A percentile compares a stretch with the other conserved stretches of the same genome.
Conservation (phyloP, 169 alveolate species). For the Eimeria maxima region DNA sequence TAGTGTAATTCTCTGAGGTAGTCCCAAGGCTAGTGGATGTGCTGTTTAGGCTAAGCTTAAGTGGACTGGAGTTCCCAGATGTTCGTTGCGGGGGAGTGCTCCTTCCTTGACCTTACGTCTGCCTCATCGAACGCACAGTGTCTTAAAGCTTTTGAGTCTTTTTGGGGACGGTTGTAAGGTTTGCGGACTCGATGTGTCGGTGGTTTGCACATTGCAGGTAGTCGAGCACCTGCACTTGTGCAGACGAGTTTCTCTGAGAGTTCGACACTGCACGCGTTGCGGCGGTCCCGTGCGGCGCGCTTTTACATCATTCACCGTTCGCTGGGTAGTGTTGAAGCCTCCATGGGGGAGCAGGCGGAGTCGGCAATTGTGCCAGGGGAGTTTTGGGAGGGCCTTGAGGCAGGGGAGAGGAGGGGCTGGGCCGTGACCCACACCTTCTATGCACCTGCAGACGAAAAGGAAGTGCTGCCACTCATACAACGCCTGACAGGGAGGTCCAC, state of each 20-base stretch:
- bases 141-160: not conserved
- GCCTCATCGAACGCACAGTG: not conserved
- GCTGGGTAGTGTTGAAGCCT: not conserved
- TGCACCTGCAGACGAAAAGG: constrained; percentile 19
- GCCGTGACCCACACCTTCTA: not conserved
- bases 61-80: not conserved
- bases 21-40: not conserved
- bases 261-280: not conserved
- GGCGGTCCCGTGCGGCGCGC: not conserved
- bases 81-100: not conserved
- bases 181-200: not conserved
- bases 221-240: constrained; percentile 6
- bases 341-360: constrained; percentile 31
- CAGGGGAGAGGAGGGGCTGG: not conserved
- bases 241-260: constrained; percentile 47
- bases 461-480: constrained; percentile 11
- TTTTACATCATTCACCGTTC: not conserved
- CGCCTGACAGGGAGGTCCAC: not conserved
- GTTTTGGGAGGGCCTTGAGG: constrained; percentile 12
- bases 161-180: not conserved
- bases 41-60: not conserved
- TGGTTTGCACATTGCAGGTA: constrained; percentile 6
- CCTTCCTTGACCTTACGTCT: not conserved
- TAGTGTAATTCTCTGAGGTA: not conserved
- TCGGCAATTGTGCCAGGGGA: constrained; percentile 31